Evolutionary conservation across 345 rosid species (phyloP), one percentile per base, ranked within the genome.

Genomic region (Streptanthus diversifolius): DNA sequence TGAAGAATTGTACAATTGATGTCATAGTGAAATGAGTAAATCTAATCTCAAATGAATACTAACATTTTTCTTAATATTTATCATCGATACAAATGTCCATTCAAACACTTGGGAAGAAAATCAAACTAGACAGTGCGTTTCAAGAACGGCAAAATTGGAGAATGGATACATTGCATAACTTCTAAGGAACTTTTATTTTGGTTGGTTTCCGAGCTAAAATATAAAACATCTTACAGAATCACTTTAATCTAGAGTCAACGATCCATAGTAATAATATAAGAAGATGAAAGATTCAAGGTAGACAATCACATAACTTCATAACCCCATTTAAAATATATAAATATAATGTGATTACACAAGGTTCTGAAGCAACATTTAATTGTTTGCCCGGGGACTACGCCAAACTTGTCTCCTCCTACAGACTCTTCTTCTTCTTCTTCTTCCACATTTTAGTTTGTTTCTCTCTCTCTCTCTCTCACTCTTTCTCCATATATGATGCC

Each of bases 401-500:
- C 69, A 68, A 61, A 68, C 79, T 70, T 70, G 80, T 76, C 80
- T 55, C 75, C 65, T 53, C 36, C 8, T 69, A 43, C 58, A 7
- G 43, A 39, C 25, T 25, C 40, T 29, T 60, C 66, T 60, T 52
- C 47, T 45, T 32, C 53, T 47, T 49, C 52, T 70, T 49, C 63
- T 59, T 12, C 36, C 19, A 47, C 62, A 32, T 19, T 49, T 49
- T 19, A 36, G 21, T 45, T 62, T 41, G n/a, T 40, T 55, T 67
- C 32, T 51, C 43, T 39, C 62, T 29, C 27, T 45, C 2, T 33
- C 25, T 40, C 63, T 19, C 19, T 54, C 53, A 10, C 35, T 45
- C 29, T 64, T 36, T 27, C 29, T 21, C 22, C 19, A 29, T 8
- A 53, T 21, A 44, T 15, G 83, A 67, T 88, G 93, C 64, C 85